Percentiles rank a stretch among this genome's conserved stretches.
Conservation (phyloP, 2,329 filamentous ascomycete species). For the Cryphonectria parasitica region DNA sequence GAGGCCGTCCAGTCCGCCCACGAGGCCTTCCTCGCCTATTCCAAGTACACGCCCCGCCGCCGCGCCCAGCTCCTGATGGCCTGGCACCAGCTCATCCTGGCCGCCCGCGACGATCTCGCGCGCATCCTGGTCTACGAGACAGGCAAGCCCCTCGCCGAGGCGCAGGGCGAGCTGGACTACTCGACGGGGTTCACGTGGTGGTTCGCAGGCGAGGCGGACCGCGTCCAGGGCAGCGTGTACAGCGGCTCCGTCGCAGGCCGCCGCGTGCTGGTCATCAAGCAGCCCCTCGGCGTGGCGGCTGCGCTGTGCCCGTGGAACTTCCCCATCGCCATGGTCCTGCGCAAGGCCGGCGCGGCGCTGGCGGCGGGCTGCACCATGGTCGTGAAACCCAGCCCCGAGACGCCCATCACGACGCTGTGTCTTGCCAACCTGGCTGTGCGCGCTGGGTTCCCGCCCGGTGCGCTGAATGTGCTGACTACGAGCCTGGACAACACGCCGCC, state of each 20-base stretch:
- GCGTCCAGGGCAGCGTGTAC: slow-evolving; percentile 61
- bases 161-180: slow-evolving; percentile 60
- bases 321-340: slow-evolving; percentile 67
- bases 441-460: slow-evolving; percentile 76
- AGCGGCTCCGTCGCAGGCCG: slow-evolving; percentile 64
- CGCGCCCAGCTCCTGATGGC: slow-evolving; percentile 41
- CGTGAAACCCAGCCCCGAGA: slow-evolving; percentile 73
- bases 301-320: slow-evolving; percentile 77
- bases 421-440: slow-evolving; percentile 68
- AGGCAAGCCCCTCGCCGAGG: slow-evolving; percentile 60
- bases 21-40: slow-evolving; percentile 44
- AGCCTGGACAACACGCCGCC: slow-evolving; percentile 48
- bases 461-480: slow-evolving; percentile 58
- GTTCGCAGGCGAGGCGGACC: slow-evolving; percentile 57
- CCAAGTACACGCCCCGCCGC: slow-evolving; percentile 41
- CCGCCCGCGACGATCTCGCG: slow-evolving; percentile 44
- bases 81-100: slow-evolving; percentile 44
- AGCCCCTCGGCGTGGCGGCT: slow-evolving; percentile 70
- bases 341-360: slow-evolving; percentile 69
- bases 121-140: slow-evolving; percentile 52
- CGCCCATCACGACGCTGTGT: slow-evolving; percentile 72
- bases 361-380: slow-evolving; percentile 78
- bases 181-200: slow-evolving; percentile 58
- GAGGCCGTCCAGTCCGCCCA: slow-evolving; percentile 42
- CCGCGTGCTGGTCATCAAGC: slow-evolving; percentile 73